Evolutionary conservation across 805 yeast genomes (phyloP).

Genomic region (Osmozyma mogii): DNA sequence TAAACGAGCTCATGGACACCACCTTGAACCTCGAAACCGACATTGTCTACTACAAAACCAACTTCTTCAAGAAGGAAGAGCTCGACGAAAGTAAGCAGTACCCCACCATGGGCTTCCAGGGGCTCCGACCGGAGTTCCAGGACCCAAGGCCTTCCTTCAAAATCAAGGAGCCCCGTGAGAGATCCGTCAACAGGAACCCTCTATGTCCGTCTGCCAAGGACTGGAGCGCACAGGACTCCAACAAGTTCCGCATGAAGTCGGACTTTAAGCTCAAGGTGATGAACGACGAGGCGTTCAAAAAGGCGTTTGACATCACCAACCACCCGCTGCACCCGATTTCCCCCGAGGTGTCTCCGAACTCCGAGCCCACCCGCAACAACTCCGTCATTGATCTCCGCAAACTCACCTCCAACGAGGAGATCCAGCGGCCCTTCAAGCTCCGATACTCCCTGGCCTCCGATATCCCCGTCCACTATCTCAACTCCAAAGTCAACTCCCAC

Average conservation of each 20-base stretch:
- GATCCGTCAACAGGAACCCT: slow-evolving; percentile 15
- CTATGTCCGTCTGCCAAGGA: slow-evolving; percentile 33
- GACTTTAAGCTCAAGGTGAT: slow-evolving; percentile 30
- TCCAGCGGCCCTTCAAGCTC: slow-evolving; percentile 31
- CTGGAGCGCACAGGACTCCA: slow-evolving; percentile 28
- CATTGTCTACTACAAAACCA: slow-evolving; percentile 36
- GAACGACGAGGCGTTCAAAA: slow-evolving; percentile 31
- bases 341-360: slow-evolving; percentile 36
- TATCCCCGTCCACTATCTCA: slow-evolving; percentile 30
- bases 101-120: slow-evolving; percentile 11
- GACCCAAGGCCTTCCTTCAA: slow-evolving; percentile 2
- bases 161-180: slow-evolving; percentile 5
- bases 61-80: slow-evolving; percentile 32
- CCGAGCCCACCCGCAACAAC: slow-evolving; percentile 34
- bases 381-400: slow-evolving; percentile 34
- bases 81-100: slow-evolving; percentile 11
- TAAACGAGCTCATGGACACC: slow-evolving; percentile 19
- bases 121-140: slow-evolving; percentile 16
- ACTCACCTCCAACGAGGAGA: slow-evolving; percentile 25
- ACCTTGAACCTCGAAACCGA: slow-evolving; percentile 32
- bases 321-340: slow-evolving; percentile 29
- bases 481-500: slow-evolving; percentile 35
- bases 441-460: slow-evolving; percentile 31
- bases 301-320: slow-evolving; percentile 19
- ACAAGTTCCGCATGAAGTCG: slow-evolving; percentile 21